Conservation (phyloP, 2,329 filamentous ascomycete species). For the Sarocladium brachiariae region DNA sequence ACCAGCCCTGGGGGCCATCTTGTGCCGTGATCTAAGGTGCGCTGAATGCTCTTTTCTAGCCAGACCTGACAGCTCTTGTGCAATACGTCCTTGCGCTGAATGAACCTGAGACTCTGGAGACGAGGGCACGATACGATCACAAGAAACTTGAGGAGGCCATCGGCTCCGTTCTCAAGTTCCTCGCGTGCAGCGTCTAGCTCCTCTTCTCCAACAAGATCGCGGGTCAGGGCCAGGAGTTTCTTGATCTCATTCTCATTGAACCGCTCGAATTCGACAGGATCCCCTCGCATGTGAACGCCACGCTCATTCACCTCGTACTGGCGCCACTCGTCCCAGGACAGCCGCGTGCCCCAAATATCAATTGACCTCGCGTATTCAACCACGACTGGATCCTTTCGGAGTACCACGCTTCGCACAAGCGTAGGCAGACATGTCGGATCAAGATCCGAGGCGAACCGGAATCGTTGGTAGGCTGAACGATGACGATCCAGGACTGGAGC, state of each 20-base stretch:
- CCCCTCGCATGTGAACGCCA: not conserved
- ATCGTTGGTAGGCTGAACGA: not conserved
- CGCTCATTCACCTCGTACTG: constrained; percentile 1
- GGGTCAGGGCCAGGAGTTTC: not conserved
- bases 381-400: not conserved
- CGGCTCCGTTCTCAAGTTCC: not conserved
- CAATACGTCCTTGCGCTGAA: not conserved
- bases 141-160: constrained; percentile 5
- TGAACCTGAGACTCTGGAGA: not conserved
- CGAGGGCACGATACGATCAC: not conserved
- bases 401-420: not conserved
- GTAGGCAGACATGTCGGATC: not conserved
- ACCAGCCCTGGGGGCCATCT: not conserved
- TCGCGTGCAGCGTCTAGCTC: not conserved
- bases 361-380: not conserved
- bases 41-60: not conserved
- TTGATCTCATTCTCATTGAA: not conserved
- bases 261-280: not conserved
- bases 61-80: constrained; percentile 1
- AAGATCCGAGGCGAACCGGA: not conserved
- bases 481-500: not conserved
- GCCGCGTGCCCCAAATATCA: not conserved
- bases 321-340: constrained; percentile 2
- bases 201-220: not conserved
- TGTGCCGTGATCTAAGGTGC: not conserved